Percentiles rank a stretch among this genome's conserved stretches.
Evolutionary conservation across 108 stramenopile species (phyloP).

Genomic region (Cyclotella kingstonii): DNA sequence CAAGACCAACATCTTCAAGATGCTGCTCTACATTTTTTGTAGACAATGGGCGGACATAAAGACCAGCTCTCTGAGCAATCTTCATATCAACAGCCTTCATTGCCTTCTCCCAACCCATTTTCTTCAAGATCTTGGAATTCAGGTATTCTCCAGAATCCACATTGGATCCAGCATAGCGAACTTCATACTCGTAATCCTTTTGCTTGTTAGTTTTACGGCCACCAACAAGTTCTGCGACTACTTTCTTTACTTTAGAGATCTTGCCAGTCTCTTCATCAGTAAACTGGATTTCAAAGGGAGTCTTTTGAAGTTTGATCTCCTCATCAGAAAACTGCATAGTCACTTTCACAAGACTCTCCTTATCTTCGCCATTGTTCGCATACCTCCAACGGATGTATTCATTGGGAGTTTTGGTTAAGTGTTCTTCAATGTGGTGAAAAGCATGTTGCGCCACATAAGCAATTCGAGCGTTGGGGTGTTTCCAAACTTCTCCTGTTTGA

Average conservation of each 20-base stretch:
- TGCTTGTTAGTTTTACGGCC: conserved; percentile 94
- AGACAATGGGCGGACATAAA: conserved; percentile 91
- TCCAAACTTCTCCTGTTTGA: conserved; percentile 93
- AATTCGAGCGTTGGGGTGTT: conserved; percentile 99
- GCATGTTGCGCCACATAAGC: conserved; percentile 99
- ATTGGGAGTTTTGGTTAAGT: conserved; percentile 97
- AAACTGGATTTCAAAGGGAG: conserved; percentile 90
- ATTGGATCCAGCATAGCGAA: conserved; percentile 86
- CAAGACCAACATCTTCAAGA: conserved; percentile 96
- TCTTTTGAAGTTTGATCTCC: conserved; percentile 92
- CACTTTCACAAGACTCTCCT: conserved; percentile 96
- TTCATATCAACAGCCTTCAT: conserved; percentile 98
- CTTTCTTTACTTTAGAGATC: conserved; percentile 95
- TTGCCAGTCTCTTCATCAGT: conserved; percentile 95
- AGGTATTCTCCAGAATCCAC: conserved; percentile 89
- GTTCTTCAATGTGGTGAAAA: conserved; percentile 99
- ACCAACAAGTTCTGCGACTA: conserved; percentile 93
- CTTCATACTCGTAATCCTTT: conserved; percentile 98
- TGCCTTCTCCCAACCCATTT: conserved; percentile 98
- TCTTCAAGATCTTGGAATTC: conserved; percentile 90
- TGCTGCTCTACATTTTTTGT: conserved; percentile 98
- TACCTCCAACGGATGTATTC: conserved; percentile 99
- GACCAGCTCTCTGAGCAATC: conserved; percentile 94
- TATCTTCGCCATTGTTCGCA: conserved; percentile 98
- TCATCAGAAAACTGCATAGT: conserved; percentile 95